Evolutionary conservation across 108 stramenopile genomes (phyloP).

Genomic region (Discostella stelligeroides): DNA sequence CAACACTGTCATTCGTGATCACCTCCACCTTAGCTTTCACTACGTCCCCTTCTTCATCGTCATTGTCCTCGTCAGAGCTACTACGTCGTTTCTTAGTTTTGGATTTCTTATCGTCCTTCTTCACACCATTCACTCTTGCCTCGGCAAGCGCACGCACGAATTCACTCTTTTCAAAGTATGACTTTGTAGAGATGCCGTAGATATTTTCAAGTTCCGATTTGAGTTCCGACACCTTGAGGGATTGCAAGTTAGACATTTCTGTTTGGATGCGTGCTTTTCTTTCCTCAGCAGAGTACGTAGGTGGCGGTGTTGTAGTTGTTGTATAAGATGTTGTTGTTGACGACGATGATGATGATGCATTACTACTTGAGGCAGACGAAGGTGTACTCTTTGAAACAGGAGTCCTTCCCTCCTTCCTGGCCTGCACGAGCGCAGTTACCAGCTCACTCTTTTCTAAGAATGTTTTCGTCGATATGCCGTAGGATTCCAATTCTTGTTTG

Average conservation of each 20-base stretch:
- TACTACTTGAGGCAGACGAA: neutral
- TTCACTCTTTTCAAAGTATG: conserved; percentile 51
- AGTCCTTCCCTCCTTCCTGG: conserved; percentile 67
- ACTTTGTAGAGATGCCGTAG: conserved; percentile 22
- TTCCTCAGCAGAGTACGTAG: conserved; percentile 14
- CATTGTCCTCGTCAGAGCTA: conserved; percentile 64
- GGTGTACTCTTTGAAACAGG: conserved; percentile 25
- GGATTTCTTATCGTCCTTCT: conserved; percentile 13
- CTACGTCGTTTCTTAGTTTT: conserved; percentile 48
- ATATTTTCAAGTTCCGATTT: conserved; percentile 33
- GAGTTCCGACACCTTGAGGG: conserved; percentile 35
- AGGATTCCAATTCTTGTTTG: conserved; percentile 76
- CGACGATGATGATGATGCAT: neutral
- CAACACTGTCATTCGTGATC: conserved; percentile 64
- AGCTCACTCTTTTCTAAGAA: conserved; percentile 82
- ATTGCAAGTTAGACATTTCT: conserved; percentile 68
- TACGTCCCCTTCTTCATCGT: conserved; percentile 58
- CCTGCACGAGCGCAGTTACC: conserved; percentile 64
- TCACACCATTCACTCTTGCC: conserved; percentile 46
- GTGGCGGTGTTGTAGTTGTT: neutral
- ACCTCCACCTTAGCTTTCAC: conserved; percentile 78
- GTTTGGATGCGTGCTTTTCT: conserved; percentile 55
- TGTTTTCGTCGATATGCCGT: conserved; percentile 71
- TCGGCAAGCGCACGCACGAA: conserved; percentile 48
- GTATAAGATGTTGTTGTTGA: neutral